Evolutionary conservation across 148 eudicot species (phyloP).

Genomic region (Diospyros kaki): DNA sequence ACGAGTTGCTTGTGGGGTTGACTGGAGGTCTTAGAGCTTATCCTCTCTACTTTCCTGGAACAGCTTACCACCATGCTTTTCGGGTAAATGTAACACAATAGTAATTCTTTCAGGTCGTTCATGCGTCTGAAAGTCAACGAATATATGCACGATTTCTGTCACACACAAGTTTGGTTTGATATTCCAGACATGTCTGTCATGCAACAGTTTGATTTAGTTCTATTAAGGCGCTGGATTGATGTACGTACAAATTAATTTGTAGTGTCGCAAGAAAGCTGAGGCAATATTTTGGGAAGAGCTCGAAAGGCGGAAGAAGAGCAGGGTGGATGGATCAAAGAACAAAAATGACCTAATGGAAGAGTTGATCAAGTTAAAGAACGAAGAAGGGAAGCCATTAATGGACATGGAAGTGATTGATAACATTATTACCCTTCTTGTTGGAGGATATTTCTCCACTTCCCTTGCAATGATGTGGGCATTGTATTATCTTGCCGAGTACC

Average conservation of each 20-base stretch:
- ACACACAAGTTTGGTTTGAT: too few relatives aligned
- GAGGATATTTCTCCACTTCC: constrained; percentile 32
- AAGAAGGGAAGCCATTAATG: constrained; percentile 26
- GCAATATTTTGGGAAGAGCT: constrained; percentile 29
- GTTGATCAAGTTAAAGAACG: constrained; percentile 28
- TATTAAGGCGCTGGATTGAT: background rate
- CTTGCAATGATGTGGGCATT: constrained; percentile 36
- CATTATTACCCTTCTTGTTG: constrained; percentile 29
- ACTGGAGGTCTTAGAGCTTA: constrained; percentile 3
- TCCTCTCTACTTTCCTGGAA: constrained; percentile 18
- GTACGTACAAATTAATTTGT: background rate
- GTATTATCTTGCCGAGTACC: constrained; percentile 42
- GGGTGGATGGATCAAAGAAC: background rate
- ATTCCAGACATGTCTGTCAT: too few relatives aligned
- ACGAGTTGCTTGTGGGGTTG: constrained; percentile 1
- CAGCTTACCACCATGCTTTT: constrained; percentile 12
- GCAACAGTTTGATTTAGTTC: too few relatives aligned
- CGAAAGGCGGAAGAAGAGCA: constrained; percentile 21
- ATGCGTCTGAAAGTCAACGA: too few relatives aligned
- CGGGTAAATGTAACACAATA: background rate
- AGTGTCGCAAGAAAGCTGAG: constrained; percentile 33
- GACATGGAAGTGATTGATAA: constrained; percentile 38
- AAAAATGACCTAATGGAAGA: constrained; percentile 32
- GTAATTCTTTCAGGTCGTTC: background rate
- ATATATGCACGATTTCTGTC: too few relatives aligned